phyloP scores from a whole-genome alignment of 1,284 basidiomycete genomes.

The Afroboletus lepidellus region DNA sequence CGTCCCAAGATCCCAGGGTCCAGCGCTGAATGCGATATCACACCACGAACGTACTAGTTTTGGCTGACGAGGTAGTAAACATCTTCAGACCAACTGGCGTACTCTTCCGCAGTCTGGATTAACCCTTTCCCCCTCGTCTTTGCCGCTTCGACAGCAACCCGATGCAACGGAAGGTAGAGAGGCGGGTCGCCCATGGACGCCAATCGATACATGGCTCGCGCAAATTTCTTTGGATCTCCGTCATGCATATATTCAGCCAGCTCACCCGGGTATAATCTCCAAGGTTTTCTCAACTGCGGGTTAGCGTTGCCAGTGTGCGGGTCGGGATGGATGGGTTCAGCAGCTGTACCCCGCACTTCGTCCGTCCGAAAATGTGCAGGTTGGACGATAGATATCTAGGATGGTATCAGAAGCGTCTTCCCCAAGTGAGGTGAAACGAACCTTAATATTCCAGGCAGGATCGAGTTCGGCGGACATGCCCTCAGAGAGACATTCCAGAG shows the following conservation, averaged over 20 bases:
- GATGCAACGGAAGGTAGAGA: conserved; percentile 28
- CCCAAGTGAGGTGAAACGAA: not conserved
- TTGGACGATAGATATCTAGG: conserved; percentile 29
- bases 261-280: conserved; percentile 13
- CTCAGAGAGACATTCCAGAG: conserved; percentile 30
- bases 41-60: conserved; percentile 7
- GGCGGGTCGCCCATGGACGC: conserved; percentile 27
- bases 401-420: not conserved
- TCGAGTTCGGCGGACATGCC: conserved; percentile 28
- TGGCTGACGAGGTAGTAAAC: conserved; percentile 17
- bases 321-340: conserved; percentile 23
- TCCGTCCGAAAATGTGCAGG: conserved; percentile 29
- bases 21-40: not conserved
- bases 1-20: too few species aligned
- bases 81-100: conserved; percentile 31
- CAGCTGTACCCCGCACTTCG: conserved; percentile 1
- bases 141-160: conserved; percentile 24
- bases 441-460: conserved; percentile 32
- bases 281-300: conserved; percentile 18
- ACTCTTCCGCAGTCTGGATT: conserved; percentile 27
- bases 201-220: conserved; percentile 17
- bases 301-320: conserved; percentile 12
- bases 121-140: conserved; percentile 26
- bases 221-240: conserved; percentile 27
- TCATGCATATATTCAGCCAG: conserved; percentile 4